Conservation (phyloP, 371 early-diverging fungal species). For the Mucor irregularis region DNA sequence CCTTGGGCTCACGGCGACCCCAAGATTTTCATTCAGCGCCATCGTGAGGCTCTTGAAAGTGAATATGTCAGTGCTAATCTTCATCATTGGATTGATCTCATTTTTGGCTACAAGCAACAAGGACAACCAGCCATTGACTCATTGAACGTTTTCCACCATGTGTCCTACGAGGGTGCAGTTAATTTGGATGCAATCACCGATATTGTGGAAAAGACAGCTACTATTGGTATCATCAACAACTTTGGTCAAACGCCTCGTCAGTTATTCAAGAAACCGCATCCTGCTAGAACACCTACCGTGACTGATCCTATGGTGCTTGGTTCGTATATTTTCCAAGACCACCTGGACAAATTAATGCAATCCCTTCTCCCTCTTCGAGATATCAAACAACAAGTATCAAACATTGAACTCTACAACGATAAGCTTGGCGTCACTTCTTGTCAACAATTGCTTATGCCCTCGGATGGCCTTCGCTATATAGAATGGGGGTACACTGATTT, state of each 20-base stretch:
- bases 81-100: constrained; percentile 90
- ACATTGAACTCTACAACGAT: constrained; percentile 50
- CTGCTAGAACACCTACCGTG: constrained; percentile 42
- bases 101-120: constrained; percentile 90
- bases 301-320: constrained; percentile 39
- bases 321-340: constrained; percentile 51
- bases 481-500: constrained; percentile 79
- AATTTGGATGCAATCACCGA: constrained; percentile 86
- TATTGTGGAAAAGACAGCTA: constrained; percentile 86
- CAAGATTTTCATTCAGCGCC: constrained; percentile 83
- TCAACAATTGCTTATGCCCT: constrained; percentile 55
- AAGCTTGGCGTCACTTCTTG: constrained; percentile 52
- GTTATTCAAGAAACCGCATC: constrained; percentile 80
- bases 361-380: constrained; percentile 60
- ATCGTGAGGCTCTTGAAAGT: constrained; percentile 90
- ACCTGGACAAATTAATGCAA: constrained; percentile 59
- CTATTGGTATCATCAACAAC: constrained; percentile 92
- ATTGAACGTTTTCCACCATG: constrained; percentile 87
- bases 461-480: constrained; percentile 61
- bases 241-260: constrained; percentile 95
- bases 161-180: constrained; percentile 92
- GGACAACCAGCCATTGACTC: constrained; percentile 81
- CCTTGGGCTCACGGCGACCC: constrained; percentile 88
- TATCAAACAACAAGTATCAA: constrained; percentile 56
- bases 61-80: constrained; percentile 84